These are phyloP conservation scores for Moringa oleifera DNA, from an alignment of 345 rosid species.

Conservation along the genomic window DNA sequence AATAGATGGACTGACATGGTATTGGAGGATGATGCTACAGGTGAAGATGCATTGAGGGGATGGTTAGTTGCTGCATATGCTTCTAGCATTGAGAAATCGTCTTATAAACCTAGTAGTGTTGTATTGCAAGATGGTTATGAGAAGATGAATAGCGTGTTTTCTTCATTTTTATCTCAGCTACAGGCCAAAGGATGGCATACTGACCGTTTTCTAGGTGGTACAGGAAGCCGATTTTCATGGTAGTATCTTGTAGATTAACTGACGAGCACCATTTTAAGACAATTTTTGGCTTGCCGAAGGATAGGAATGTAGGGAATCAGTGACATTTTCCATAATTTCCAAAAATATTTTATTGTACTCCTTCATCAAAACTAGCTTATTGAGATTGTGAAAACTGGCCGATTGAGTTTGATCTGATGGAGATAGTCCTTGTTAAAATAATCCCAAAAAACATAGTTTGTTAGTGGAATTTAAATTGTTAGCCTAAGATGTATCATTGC, in stretches of 20 bases:
- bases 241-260: too few relatives aligned
- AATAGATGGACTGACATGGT: constrained; percentile 63
- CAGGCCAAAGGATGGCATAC: constrained; percentile 92
- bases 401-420: too few relatives aligned
- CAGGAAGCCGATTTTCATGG: constrained; percentile 74
- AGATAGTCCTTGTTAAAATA: too few relatives aligned
- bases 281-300: background rate
- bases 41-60: constrained; percentile 90
- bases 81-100: constrained; percentile 33
- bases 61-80: constrained; percentile 90
- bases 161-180: constrained; percentile 51
- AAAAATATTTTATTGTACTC: too few relatives aligned
- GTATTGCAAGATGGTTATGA: constrained; percentile 56
- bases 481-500: too few relatives aligned
- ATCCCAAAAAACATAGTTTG: too few relatives aligned
- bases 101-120: constrained; percentile 20
- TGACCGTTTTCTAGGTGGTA: constrained; percentile 80
- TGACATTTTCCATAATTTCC: background rate
- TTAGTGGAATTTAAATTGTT: too few relatives aligned
- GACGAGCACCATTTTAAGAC: background rate
- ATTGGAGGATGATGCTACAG: constrained; percentile 71
- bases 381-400: too few relatives aligned
- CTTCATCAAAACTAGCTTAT: too few relatives aligned
- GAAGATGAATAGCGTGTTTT: constrained; percentile 51
- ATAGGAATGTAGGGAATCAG: background rate